These are phyloP conservation scores for Phytopythium sindhum DNA, from an alignment of 352 stramenopile genomes.

Conservation along the genomic window DNA sequence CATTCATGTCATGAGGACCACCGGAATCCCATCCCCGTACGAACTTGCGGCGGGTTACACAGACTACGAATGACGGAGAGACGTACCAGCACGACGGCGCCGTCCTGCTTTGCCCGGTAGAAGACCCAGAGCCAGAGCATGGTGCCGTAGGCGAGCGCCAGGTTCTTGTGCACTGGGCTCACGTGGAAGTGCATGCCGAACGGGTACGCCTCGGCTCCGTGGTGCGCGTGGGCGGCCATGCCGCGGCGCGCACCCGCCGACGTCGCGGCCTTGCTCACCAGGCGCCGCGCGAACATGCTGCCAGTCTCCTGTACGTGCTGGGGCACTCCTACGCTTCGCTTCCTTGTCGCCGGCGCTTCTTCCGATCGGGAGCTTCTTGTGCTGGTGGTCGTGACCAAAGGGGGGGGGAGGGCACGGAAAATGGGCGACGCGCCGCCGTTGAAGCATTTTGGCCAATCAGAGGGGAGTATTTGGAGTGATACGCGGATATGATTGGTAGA, in stretches of 20 bases:
- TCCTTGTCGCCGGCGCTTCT: neutral
- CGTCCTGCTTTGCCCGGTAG: conserved; percentile 87
- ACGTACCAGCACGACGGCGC: conserved; percentile 69
- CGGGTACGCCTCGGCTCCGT: conserved; percentile 57
- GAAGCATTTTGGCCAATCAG: conserved; percentile 8
- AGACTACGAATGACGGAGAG: neutral
- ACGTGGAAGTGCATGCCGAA: conserved; percentile 90
- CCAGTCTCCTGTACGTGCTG: neutral
- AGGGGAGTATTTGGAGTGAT: neutral
- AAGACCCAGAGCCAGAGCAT: conserved; percentile 92
- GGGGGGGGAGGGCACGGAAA: neutral
- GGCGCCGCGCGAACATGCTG: conserved; percentile 37
- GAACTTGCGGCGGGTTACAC: too few species aligned
- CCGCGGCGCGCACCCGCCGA: conserved; percentile 32
- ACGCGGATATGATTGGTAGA: neutral
- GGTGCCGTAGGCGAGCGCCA: conserved; percentile 81
- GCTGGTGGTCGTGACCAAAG: neutral
- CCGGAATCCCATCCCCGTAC: neutral
- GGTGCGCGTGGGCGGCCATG: conserved; percentile 58
- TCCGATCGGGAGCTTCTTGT: neutral
- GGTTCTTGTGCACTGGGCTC: conserved; percentile 84
- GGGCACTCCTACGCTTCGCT: neutral
- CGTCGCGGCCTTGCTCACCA: conserved; percentile 22
- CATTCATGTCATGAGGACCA: neutral
- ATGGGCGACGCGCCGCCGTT: conserved; percentile 7